A percentile compares a stretch with the other conserved stretches of the same genome.
These are phyloP conservation scores for Lentinula boryana DNA, from an alignment of 768 basidiomycete genomes.

Conservation along the genomic window DNA sequence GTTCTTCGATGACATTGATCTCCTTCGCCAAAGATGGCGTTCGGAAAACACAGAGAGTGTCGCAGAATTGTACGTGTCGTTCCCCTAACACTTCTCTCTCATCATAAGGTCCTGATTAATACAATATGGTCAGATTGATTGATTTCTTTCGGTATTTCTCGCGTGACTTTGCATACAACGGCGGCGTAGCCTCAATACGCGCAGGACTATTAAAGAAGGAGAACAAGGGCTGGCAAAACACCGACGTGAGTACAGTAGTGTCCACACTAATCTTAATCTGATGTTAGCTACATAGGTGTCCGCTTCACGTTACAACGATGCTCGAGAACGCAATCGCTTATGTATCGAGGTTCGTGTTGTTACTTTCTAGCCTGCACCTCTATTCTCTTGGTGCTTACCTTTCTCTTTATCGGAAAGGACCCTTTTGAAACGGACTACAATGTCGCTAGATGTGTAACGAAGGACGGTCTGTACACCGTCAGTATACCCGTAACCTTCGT, in stretches of 20 bases:
- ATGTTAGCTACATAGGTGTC: constrained; percentile 32
- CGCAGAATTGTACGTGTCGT: constrained; percentile 75
- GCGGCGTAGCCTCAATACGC: constrained; percentile 86
- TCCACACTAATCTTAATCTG: constrained; percentile 5
- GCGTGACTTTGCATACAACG: constrained; percentile 88
- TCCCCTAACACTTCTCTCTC: not conserved
- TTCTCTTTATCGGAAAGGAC: constrained; percentile 50
- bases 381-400: not conserved
- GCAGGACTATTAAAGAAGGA: constrained; percentile 88
- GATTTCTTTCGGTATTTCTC: constrained; percentile 98
- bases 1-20: constrained; percentile 98
- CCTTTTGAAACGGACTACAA: constrained; percentile 97
- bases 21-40: constrained; percentile 86
- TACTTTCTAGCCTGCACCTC: not conserved
- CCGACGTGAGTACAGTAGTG: constrained; percentile 54
- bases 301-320: constrained; percentile 52
- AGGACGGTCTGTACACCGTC: constrained; percentile 93
- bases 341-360: constrained; percentile 80
- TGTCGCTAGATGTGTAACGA: constrained; percentile 93
- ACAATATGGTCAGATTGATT: constrained; percentile 57
- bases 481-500: constrained; percentile 15
- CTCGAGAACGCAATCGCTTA: constrained; percentile 86
- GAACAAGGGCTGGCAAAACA: constrained; percentile 83
- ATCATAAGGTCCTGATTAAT: not conserved
- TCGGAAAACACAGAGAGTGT: constrained; percentile 91